Percentiles rank a stretch among this genome's conserved stretches.
These are phyloP conservation scores for Turnera subulata DNA, from an alignment of 345 rosid species.

Conservation along the genomic window DNA sequence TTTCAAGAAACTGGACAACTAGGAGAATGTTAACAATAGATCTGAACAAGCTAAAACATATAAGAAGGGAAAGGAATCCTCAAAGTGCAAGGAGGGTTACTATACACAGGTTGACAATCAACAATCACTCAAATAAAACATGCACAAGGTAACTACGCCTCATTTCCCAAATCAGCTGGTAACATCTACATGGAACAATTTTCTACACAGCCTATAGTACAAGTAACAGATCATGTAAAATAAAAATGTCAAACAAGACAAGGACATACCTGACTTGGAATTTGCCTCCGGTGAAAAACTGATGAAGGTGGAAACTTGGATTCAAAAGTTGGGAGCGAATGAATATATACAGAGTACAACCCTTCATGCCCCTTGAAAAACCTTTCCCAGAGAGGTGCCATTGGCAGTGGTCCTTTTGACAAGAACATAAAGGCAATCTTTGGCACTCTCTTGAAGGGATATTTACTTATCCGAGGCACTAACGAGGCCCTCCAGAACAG, in stretches of 20 bases:
- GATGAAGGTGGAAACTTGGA: conserved; percentile 52
- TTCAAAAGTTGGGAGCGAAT: conserved; percentile 69
- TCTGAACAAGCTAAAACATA: too few relatives aligned
- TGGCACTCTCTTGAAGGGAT: conserved; percentile 71
- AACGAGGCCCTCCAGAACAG: conserved; percentile 88
- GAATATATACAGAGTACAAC: conserved; percentile 73
- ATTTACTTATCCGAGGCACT: conserved; percentile 53
- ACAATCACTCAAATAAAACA: too few relatives aligned
- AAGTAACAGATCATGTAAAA: not conserved
- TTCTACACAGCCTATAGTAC: too few relatives aligned
- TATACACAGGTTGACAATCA: too few relatives aligned
- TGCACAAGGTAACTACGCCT: too few relatives aligned
- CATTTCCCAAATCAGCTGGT: too few relatives aligned
- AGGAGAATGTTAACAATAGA: too few relatives aligned
- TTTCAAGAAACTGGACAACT: too few relatives aligned
- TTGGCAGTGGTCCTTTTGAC: conserved; percentile 87
- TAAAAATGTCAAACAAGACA: not conserved
- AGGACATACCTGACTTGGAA: conserved; percentile 75
- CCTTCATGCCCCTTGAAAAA: conserved; percentile 74
- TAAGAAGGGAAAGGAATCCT: too few relatives aligned
- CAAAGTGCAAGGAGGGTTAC: too few relatives aligned
- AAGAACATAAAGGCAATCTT: conserved; percentile 97
- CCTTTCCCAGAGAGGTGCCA: conserved; percentile 90
- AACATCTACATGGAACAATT: too few relatives aligned
- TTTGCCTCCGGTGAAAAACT: conserved; percentile 64